Base-by-base conservation (phyloP, 768 basidiomycete species). In the Boletus rufocinnamomeus region DNA sequence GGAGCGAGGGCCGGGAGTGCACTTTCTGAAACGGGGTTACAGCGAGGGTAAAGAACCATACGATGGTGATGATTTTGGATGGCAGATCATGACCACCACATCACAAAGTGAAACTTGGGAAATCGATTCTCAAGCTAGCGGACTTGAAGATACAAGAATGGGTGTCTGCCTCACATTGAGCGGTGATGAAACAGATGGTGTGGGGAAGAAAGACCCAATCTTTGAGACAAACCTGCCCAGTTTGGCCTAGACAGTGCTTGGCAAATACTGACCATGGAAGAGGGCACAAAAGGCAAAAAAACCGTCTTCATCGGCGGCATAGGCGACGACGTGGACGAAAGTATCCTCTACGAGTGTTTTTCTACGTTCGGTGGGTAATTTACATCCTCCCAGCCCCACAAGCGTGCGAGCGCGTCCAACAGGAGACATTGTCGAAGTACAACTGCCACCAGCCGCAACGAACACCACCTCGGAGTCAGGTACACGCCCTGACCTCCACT, bases 371-470 rank as follows among this genome's bases (percentile, higher is more conserved):
- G 95, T 93, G 68, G 52, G 85, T 60, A 46, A 14, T 23, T 19
- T 52, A 25, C 19, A 16, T 38, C 41, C 16, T 48, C 35, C 41
- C 34, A 28, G 28, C 25, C 28, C 57, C 30, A 55, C 44, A 17
- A 43, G 25, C 30, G 25, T 52, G 30, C 65, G 19, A 60, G 53
- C 45, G 40, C 44, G 38, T 61, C 44, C 59, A 47, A 54, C 74
- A 96, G 94, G 94, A 44, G 95, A 97, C 70, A 85, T 98, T 57
- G 84, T 97, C 57, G 94, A 97, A 69, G 87, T 98, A 23, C 91
- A 93, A 66, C 76, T 98, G 44, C 95, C 95, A 34, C 79, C 86
- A 17, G 90, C 93, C 16, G 80, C 84, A 6, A 82, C 84, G n/a
- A 88, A 89, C 68, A 83, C 85, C 56, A 79, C 81, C 62, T 77